A percentile compares a stretch with the other conserved stretches of the same genome.
Evolutionary conservation across 306 rosid species (phyloP).

Genomic region (Benincasa hispida): DNA sequence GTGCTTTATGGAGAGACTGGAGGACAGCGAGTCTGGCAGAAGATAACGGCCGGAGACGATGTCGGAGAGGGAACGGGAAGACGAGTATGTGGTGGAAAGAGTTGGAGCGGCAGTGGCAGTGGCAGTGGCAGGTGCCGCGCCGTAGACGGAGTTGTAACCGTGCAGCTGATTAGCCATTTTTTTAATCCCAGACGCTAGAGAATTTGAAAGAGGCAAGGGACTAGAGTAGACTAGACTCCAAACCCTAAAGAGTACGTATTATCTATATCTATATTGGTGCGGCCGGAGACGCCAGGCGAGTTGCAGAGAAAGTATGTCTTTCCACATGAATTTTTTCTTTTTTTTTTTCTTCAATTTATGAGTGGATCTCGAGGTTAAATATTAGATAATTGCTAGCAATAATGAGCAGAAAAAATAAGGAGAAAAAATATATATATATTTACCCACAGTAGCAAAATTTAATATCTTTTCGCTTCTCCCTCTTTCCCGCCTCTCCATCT

Average conservation of each 20-base stretch:
- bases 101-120: neutral
- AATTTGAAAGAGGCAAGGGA: neutral
- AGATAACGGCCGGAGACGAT: slow-evolving; percentile 1
- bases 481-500: too few species aligned
- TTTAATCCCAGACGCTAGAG: neutral
- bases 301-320: neutral
- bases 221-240: neutral
- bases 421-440: too few species aligned
- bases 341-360: too few species aligned
- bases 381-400: too few species aligned
- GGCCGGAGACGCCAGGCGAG: neutral
- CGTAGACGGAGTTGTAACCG: neutral
- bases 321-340: neutral
- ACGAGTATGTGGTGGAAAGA: neutral
- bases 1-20: neutral
- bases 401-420: too few species aligned
- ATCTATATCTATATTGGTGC: neutral
- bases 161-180: slow-evolving; percentile 2
- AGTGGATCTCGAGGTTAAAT: too few species aligned
- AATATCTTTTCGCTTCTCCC: too few species aligned
- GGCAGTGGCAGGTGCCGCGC: neutral
- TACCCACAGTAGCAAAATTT: too few species aligned
- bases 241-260: neutral
- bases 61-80: slow-evolving; percentile 6
- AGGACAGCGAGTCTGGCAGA: neutral